Evolutionary conservation across 495 filamentous ascomycete species (phyloP).

Genomic region (Penicillium maclennaniae): DNA sequence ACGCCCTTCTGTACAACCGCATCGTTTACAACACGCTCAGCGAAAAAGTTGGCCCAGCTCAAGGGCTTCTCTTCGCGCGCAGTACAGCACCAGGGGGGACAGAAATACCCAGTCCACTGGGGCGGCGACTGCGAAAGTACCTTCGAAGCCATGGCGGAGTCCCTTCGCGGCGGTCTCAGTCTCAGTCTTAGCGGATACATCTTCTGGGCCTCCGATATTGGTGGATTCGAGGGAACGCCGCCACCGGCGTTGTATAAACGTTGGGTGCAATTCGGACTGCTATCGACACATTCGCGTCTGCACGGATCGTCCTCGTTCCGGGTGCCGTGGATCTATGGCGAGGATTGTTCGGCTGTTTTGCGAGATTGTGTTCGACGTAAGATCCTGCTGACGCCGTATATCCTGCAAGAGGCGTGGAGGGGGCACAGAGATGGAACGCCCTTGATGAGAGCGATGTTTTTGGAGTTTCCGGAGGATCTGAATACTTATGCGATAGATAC

Average conservation of each 20-base stretch:
- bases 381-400: constrained; percentile 60
- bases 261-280: constrained; percentile 68
- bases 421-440: constrained; percentile 48
- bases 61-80: constrained; percentile 66
- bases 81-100: constrained; percentile 61
- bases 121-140: constrained; percentile 70
- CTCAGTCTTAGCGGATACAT: constrained; percentile 63
- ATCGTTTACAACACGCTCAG: constrained; percentile 63
- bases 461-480: constrained; percentile 63
- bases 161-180: constrained; percentile 62
- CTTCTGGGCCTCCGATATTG: constrained; percentile 70
- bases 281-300: constrained; percentile 64
- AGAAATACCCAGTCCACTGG: constrained; percentile 64
- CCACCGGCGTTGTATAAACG: constrained; percentile 69
- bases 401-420: constrained; percentile 51
- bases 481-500: constrained; percentile 60
- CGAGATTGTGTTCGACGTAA: constrained; percentile 57
- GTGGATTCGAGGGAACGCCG: constrained; percentile 68
- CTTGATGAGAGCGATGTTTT: constrained; percentile 57
- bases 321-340: constrained; percentile 68
- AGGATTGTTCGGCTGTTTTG: constrained; percentile 56
- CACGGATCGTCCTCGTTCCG: constrained; percentile 66
- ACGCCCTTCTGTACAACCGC: constrained; percentile 66
- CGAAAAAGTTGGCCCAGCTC: constrained; percentile 50
- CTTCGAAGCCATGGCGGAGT: constrained; percentile 70